These are phyloP conservation scores for Hygrophorus pudorinus DNA, from an alignment of 768 basidiomycete genomes.

Conservation along the genomic window DNA sequence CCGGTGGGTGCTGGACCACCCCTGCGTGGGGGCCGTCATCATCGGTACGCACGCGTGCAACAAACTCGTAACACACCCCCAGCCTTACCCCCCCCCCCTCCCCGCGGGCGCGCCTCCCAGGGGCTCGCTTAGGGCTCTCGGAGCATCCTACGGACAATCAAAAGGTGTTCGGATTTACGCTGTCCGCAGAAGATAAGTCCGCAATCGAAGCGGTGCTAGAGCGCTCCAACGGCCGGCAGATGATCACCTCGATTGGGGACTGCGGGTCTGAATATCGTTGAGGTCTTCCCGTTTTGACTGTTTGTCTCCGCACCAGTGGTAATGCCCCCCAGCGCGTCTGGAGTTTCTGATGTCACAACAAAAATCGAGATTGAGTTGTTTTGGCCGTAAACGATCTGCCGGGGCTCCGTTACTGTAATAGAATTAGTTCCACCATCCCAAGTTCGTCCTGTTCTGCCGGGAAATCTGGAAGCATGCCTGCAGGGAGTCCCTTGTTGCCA, in stretches of 20 bases:
- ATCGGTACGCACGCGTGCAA: too few relatives aligned
- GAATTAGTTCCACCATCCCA: too few relatives aligned
- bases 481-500: too few relatives aligned
- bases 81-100: conserved; percentile 1
- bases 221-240: conserved; percentile 47
- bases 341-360: background rate
- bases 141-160: conserved; percentile 66
- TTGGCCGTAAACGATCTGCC: too few relatives aligned
- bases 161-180: conserved; percentile 46
- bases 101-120: conserved; percentile 26
- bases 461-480: too few relatives aligned
- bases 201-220: conserved; percentile 56
- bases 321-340: too few relatives aligned
- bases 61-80: background rate
- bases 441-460: background rate
- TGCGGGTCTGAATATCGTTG: conserved; percentile 80
- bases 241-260: conserved; percentile 68
- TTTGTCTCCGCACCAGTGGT: too few relatives aligned
- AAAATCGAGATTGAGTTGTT: background rate
- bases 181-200: conserved; percentile 45
- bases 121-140: conserved; percentile 63
- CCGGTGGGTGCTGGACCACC: conserved; percentile 76
- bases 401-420: too few relatives aligned
- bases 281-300: conserved; percentile 4
- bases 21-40: conserved; percentile 69